A percentile compares a stretch with the other conserved stretches of the same genome.
Evolutionary conservation across 2,329 filamentous ascomycete species (phyloP).

Genomic region (Harringtonia aguacate): DNA sequence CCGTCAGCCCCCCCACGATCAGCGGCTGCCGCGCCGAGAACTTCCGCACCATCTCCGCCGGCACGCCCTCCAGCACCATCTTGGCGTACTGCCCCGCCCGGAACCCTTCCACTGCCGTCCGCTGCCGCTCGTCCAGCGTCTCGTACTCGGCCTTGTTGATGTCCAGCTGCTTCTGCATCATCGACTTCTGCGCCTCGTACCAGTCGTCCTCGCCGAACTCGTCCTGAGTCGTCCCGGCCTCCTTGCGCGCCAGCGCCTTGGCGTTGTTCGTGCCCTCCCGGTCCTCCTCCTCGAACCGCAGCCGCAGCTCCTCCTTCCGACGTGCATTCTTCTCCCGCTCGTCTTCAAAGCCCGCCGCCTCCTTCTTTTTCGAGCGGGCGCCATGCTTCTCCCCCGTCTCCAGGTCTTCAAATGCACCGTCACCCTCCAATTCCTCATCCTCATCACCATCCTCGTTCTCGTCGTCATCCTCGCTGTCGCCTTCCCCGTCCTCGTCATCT

Average conservation of each 20-base stretch:
- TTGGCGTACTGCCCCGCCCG: constrained; percentile 88
- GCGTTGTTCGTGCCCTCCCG: constrained; percentile 91
- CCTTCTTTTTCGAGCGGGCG: constrained; percentile 15
- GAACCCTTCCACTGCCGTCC: constrained; percentile 78
- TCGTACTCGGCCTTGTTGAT: constrained; percentile 96
- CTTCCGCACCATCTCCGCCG: constrained; percentile 75
- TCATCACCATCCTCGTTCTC: constrained; percentile 34
- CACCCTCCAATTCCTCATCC: constrained; percentile 56
- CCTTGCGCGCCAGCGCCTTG: constrained; percentile 64
- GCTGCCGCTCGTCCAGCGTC: constrained; percentile 71
- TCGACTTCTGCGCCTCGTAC: constrained; percentile 95
- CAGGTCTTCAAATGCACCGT: constrained; percentile 77
- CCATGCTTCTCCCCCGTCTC: constrained; percentile 59
- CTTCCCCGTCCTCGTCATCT: constrained; percentile 35
- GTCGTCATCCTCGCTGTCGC: constrained; percentile 60
- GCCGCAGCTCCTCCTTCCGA: constrained; percentile 86
- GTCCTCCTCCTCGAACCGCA: constrained; percentile 95
- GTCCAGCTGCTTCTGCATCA: constrained; percentile 87
- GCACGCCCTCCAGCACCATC: constrained; percentile 79
- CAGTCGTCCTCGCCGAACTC: constrained; percentile 97
- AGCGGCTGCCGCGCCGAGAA: constrained; percentile 79
- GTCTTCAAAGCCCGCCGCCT: constrained; percentile 35
- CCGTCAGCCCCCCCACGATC: constrained; percentile 80
- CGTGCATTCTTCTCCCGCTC: constrained; percentile 87
- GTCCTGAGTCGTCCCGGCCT: constrained; percentile 48